Base-by-base conservation (phyloP, 306 rosid species). In the Gastrolobium villosum region DNA sequence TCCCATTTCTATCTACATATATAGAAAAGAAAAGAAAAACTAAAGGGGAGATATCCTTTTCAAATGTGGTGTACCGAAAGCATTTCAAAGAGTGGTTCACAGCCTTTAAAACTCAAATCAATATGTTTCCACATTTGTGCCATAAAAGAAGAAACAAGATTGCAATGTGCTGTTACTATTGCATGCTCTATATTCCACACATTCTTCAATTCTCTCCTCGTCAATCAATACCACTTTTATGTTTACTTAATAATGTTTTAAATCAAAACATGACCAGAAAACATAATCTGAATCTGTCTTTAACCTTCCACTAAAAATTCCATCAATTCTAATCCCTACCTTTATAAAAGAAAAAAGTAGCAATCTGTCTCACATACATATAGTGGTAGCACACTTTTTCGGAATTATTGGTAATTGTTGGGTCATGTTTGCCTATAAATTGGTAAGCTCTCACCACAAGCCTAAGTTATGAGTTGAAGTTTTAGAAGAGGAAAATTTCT, bases 11-110 rank as follows among this genome's bases (percentile, higher is more conserved):
- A 31, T 62, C 40, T 20, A 48, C 30, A 46, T 46, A 20, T 20
- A 46, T 46, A 74, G 73, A 20, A 20, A 20, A 20, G 0, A 15
- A 26, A 64, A 85, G 72, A 37, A 14, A 56, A 85, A 75, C 49
- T 28, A 66, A 71, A 83, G 79, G 65, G 26, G 5, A 54, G 75
- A 74, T 46, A 59, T 72, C 34, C 54, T 20, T 70, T 84, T 67
- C 59, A 65, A 14, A 77, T 63, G 87, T 87, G 93, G 93, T 96
- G 87, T 69, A 83, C 82, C 63, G 83, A 84, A 87, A 87, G 87
- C 97, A 92, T 91, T 90, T 60, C 32, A n/a, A 39, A 44, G 78
- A 64, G 72, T 57, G 43, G 66, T 63, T 83, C 73, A 72, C 77
- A 65, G 49, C 74, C 84, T 65, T 66, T 76, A 65, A 26, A 20